Conservation (phyloP, 495 filamentous ascomycete genomes). For the Eremomyces bilateralis region DNA sequence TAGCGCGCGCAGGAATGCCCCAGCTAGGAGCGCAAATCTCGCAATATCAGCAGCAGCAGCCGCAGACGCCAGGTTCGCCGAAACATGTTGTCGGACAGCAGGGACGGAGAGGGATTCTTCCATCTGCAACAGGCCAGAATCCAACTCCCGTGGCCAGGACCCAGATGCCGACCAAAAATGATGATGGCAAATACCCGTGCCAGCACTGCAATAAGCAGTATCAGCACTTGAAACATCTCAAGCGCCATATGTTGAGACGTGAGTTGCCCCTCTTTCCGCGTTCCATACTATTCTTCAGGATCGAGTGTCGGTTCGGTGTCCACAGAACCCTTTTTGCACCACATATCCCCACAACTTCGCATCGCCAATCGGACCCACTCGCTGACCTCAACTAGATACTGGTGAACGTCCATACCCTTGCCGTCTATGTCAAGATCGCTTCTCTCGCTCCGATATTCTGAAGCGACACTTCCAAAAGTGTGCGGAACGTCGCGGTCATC, state of each 20-base stretch:
- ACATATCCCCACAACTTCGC: too few species aligned
- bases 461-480: constrained; percentile 99
- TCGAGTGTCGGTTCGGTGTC: too few species aligned
- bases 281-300: constrained; percentile 4
- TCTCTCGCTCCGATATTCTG: constrained; percentile 91
- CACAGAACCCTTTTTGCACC: too few species aligned
- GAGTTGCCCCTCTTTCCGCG: constrained; percentile 26
- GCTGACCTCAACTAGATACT: too few species aligned
- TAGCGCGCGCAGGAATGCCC: too few species aligned
- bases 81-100: constrained; percentile 84
- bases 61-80: constrained; percentile 16
- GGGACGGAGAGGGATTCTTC: constrained; percentile 68
- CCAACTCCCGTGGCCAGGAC: constrained; percentile 51
- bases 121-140: constrained; percentile 67
- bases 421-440: constrained; percentile 91
- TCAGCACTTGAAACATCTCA: constrained; percentile 90
- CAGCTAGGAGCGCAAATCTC: too few species aligned
- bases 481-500: constrained; percentile 83
- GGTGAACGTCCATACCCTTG: constrained; percentile 95
- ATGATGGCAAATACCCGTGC: constrained; percentile 92
- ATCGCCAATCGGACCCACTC: too few species aligned
- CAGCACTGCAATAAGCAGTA: constrained; percentile 95
- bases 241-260: constrained; percentile 87
- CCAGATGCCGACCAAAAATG: constrained; percentile 73
- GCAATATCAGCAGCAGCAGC: background rate